A percentile compares a stretch with the other conserved stretches of the same genome.
phyloP scores from a whole-genome alignment of 1,284 basidiomycete species.

The Ustilago curta region DNA sequence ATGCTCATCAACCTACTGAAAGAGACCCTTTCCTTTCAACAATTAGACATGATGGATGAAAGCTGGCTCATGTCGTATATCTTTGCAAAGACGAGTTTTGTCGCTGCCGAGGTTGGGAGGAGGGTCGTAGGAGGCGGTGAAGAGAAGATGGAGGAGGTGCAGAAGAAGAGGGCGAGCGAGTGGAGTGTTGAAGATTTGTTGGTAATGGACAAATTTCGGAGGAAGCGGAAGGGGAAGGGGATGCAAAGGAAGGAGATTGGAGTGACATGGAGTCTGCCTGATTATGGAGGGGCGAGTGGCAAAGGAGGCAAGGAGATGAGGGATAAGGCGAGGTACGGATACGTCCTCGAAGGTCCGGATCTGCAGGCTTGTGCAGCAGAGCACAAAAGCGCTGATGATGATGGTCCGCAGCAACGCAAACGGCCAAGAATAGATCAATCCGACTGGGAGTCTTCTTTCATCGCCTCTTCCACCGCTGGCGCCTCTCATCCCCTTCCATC shows the following conservation, averaged over 20 bases:
- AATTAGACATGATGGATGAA: slow-evolving; percentile 98
- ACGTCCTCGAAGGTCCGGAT: slow-evolving; percentile 26
- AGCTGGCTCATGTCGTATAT: slow-evolving; percentile 90
- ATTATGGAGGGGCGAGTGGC: slow-evolving; percentile 75
- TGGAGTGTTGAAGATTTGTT: slow-evolving; percentile 70
- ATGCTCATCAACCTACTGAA: slow-evolving; percentile 93
- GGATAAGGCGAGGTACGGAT: slow-evolving; percentile 44
- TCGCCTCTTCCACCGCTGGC: slow-evolving; percentile 16
- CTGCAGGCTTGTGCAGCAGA: slow-evolving; percentile 1
- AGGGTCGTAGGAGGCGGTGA: slow-evolving; percentile 70
- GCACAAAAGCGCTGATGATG: not conserved
- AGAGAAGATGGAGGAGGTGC: not conserved
- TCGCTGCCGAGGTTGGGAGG: slow-evolving; percentile 68
- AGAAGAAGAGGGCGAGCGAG: slow-evolving; percentile 1
- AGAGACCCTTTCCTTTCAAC: slow-evolving; percentile 89
- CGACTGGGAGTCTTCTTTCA: slow-evolving; percentile 47
- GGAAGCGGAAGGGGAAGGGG: slow-evolving; percentile 1
- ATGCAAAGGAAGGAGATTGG: not conserved
- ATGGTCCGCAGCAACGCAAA: not conserved
- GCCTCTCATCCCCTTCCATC: not conserved
- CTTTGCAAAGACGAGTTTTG: slow-evolving; percentile 88
- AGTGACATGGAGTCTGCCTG: slow-evolving; percentile 74
- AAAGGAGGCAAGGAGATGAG: slow-evolving; percentile 14
- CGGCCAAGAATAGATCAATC: not conserved
- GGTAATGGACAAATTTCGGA: slow-evolving; percentile 80